Evolutionary conservation across 441 rosid genomes (phyloP).

Genomic region (Syzygium syzygioides): DNA sequence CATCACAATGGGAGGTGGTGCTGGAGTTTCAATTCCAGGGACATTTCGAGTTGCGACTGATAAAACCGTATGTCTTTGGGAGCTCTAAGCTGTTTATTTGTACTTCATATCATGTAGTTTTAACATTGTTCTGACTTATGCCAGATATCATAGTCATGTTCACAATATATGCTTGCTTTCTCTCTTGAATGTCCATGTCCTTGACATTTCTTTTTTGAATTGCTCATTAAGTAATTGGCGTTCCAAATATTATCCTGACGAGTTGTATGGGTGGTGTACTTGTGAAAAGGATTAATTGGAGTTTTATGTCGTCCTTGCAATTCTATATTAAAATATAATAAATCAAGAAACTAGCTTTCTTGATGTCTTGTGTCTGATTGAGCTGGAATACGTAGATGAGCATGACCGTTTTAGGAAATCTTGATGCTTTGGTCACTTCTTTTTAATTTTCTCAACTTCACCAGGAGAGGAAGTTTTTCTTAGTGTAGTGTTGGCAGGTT

Average conservation of each 20-base stretch:
- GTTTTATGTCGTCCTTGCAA: neutral
- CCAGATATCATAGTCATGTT: neutral
- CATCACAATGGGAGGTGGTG: conserved; percentile 93
- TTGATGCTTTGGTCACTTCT: neutral
- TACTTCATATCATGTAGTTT: neutral
- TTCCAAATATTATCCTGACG: neutral
- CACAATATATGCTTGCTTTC: neutral
- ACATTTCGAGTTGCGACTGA: conserved; percentile 76
- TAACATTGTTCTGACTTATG: neutral
- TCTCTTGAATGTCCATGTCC: neutral
- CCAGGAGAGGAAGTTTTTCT: neutral
- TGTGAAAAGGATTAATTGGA: neutral
- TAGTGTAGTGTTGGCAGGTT: neutral
- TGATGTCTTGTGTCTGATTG: neutral
- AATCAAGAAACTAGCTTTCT: neutral
- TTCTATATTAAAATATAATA: neutral
- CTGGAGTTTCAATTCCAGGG: conserved; percentile 94
- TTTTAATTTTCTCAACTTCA: neutral
- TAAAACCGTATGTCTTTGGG: conserved; percentile 55
- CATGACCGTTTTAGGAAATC: neutral
- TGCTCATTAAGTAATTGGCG: neutral
- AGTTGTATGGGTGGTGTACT: neutral
- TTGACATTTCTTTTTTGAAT: neutral
- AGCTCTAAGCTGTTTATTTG: neutral
- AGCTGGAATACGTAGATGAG: neutral